Base-by-base conservation (phyloP, 441 rosid genomes). In the Gossypium schwendimanii region DNA sequence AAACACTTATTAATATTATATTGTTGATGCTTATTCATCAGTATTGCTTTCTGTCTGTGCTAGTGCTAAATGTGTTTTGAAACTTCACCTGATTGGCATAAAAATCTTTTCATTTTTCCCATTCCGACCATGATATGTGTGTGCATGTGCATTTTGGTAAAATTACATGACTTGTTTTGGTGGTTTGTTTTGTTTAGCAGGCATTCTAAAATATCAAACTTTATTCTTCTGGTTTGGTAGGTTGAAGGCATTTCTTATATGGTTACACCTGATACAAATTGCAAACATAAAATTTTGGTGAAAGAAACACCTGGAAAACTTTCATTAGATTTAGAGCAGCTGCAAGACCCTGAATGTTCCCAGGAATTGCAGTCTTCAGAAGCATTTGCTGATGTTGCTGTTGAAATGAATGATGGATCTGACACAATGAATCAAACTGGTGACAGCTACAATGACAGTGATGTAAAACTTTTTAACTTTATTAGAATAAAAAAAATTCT, bases 221-320 rank as follows among this genome's bases (percentile, higher is more conserved):
- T 65, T 15, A 41, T 60, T 63, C 69, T 72, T 67, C 62, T 80
- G 70, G 62, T 55, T 62, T 82, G 80, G 63, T 87, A 94, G 98
- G 87, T 94, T 77, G 97, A 92, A 78, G 80, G 77, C 73, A 73
- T 86, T 85, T 87, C 87, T 74, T 75, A 66, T 82, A 80, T 92
- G 69, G 84, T 82, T 75, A 79, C 78, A 78, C 72, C 62, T 72
- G 80, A 80, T 69, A 74, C 76, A 81, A 81, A 65, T 66, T 78
- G 77, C 69, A 68, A 71, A 47, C 76, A 66, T 53, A 83, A 73
- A 59, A 73, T 26, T 76, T 76, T 75, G 55, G 79, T 67, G 64
- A 69, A 49, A 52, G 73, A 44, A 39, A 70, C 78, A n/a, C 68
- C 21, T 45, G 53, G 75, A 55, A 75, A 80, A 57, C 77, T 55